Evolutionary conservation across 2,329 filamentous ascomycete species (phyloP), one percentile per base, ranked within the genome.

Genomic region (Dactylellina cionopaga): DNA sequence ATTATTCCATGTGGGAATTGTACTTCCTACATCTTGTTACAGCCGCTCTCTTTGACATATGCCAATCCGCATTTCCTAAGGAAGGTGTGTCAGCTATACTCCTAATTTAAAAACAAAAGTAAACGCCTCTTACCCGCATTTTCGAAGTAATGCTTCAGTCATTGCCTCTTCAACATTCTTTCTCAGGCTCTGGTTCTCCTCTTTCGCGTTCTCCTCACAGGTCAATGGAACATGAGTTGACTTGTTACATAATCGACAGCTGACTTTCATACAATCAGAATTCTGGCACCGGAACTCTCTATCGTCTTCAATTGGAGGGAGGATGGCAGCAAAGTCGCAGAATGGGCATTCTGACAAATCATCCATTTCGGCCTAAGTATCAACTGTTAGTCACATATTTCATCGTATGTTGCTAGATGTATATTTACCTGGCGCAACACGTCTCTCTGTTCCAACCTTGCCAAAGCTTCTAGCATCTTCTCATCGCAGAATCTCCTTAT

Each of bases 121-220:
- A 5, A 0, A 4, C 19, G 7, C n/a, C 22, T 75, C 74, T 43
- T 69, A 78, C 75, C 91, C 92, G 83, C 92, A 96, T 25, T 83
- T 87, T 17, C 92, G 86, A 59, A 96, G 90, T 75, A 96, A 77
- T 1, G 92, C 92, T 13, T 85, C 84, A 1, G 90, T 92, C 90
- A 93, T 94, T 17, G 91, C 92, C 79, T 96, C 92, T 79, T 96
- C 92, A 27, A 96, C 86, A 2, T 83, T 80, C 74, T 89, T 90
- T 13, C 90, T 86, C 15, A 86, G 83, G 2, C 85, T 84, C 5
- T 88, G 78, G 0, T 88, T 87, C 37, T 84, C 84, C 1, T 91
- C 87, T 17, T 80, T 82, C 39, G 84, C 85, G 35, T 83, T 85
- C 77, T 95, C 89, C 31, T 87, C 85, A 76, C 92, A 96, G 0